Conservation (phyloP, 768 basidiomycete genomes). For the Mycena amicta region DNA sequence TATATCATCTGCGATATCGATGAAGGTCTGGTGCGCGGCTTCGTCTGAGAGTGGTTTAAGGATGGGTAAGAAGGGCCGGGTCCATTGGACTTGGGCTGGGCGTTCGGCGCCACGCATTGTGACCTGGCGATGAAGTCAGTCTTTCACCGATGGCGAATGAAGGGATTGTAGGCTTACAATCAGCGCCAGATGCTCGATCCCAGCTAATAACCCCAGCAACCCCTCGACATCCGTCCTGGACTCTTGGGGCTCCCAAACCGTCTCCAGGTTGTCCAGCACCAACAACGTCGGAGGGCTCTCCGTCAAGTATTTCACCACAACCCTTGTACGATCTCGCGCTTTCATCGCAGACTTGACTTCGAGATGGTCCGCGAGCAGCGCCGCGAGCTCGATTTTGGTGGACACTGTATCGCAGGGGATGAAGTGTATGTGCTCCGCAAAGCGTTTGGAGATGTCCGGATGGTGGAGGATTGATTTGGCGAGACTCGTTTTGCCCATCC, state of each 20-base stretch:
- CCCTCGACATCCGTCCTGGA: background rate
- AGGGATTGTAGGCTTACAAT: background rate
- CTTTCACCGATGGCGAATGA: background rate
- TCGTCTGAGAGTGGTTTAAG: background rate
- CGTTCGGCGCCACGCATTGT: background rate
- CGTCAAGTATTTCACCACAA: background rate
- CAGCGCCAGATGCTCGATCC: background rate
- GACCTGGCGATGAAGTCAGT: background rate
- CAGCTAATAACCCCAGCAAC: background rate
- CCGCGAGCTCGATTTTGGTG: background rate
- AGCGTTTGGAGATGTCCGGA: background rate
- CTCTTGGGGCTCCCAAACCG: background rate
- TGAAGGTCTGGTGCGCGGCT: background rate
- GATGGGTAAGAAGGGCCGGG: background rate
- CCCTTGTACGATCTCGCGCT: background rate
- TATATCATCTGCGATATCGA: background rate
- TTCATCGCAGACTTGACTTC: background rate
- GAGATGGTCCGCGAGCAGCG: background rate
- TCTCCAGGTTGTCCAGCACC: background rate
- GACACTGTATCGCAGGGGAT: background rate
- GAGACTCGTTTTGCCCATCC: slow-evolving; percentile 1
- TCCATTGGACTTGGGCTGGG: background rate
- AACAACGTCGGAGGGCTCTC: background rate
- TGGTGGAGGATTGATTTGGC: background rate
- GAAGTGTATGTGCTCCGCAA: background rate